Evolutionary conservation across 208 protist species (phyloP), one percentile per base, ranked within the genome.

Genomic region (Tritrichomonas musculus): DNA sequence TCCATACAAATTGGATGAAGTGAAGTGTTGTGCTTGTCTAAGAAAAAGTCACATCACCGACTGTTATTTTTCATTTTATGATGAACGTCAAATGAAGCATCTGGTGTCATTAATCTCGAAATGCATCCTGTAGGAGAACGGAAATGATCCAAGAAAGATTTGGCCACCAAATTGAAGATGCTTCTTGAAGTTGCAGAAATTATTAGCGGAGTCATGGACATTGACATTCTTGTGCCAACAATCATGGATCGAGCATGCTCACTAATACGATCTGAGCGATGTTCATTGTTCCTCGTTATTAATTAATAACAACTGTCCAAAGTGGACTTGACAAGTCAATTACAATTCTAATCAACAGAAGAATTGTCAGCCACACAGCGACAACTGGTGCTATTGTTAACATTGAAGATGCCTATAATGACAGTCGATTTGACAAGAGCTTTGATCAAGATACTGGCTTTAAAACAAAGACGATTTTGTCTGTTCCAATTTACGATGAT

Each of bases 351-450:
- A 93, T 93, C 13, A 72, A 30, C 0, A 11, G 22, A 39, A 93
- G 94, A 30, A 94, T 94, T 60, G 94, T 75, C 20, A 93, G 94
- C 3, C 77, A 94, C 8, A 57, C 93, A 50, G 94, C 93, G 39
- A 94, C 93, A 57, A 94, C 94, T n/a, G 94, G 94, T 22, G 36
- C 94, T 53, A 92, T 92, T 44, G n/a, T 96, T 47, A 94, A 93
- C 73, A 96, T 96, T 60, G 30, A 39, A 33, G 95, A 96, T 88
- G 95, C 95, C 27, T 96, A 96, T 55, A 25, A 22, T 33, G 95
- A 96, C 92, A 22, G 33, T 39, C 50, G 95, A 33, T 96, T 96
- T 94, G 57, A 57, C n/a, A 53, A 88, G 11, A 44, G 57, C 8
- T 25, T 88, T 39, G 77, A 88, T 57, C n/a, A 39, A 1, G 47